Evolutionary conservation across 2,329 filamentous ascomycete species (phyloP), one percentile per base, ranked within the genome.

Genomic region (Pseudogymnoascus sp.): DNA sequence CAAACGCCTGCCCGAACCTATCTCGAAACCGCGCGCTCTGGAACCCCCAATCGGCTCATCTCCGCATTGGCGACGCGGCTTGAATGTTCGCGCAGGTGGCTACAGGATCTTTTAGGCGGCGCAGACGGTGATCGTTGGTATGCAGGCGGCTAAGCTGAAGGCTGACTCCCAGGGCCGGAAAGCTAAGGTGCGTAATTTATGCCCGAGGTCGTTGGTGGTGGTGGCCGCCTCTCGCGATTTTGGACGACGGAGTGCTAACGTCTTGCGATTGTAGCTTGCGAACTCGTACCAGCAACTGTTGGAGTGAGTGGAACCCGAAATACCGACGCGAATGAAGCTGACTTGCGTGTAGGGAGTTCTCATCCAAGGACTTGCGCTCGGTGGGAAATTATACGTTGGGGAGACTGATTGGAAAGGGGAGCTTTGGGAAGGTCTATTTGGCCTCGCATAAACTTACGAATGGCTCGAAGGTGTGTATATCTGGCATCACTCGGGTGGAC

Each of bases 391-490:
- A 99, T 77, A 88, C 87, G 37, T 83, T 99, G 64, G 95, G 95
- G 54, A 87, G 87, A 65, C 81, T 99, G 64, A 96, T 99, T 74
- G 95, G 95, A 69, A 99, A 97, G 75, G 95, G 95, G 64, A 97
- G 93, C 67, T 99, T 99, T 77, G 95, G 95, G 71, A 97, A 97
- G 78, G 95, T 99, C 72, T 99, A 99, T 76, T 83, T 99, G 65
- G 95, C 93, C 64, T 86, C 88, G 54, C 95, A 99, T 77, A 97
- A 97, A 77, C 91, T 99, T 76, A 97, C 91, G 72, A 97, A 97
- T 86, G 93, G 93, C 72, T 96, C 93, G 74, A 97, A 97, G 86
- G 92, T 93, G 73, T 66, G 80, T 64, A 60, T 14, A 16, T 63
- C n/a, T 7, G n/a, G n/a, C 18, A 57, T 10, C 2, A n/a, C 18